Percentiles rank a stretch among this genome's conserved stretches.
These are phyloP conservation scores for Ceratocystis cubensis DNA, from an alignment of 2,329 filamentous ascomycete genomes.

Conservation along the genomic window DNA sequence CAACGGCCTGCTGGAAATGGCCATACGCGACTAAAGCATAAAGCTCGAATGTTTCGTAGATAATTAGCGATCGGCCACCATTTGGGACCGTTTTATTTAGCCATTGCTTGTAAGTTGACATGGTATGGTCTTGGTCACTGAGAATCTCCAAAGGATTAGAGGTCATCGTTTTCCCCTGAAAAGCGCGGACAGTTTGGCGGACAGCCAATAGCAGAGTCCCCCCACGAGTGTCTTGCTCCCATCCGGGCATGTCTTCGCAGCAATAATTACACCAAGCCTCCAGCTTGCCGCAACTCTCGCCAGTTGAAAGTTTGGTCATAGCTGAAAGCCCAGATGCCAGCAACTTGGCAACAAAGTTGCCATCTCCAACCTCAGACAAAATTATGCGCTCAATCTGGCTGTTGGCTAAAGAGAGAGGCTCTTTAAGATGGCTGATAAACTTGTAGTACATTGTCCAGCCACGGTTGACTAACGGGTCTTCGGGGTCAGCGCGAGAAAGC, in stretches of 20 bases:
- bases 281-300: conserved; percentile 55
- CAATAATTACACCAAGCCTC: conserved; percentile 59
- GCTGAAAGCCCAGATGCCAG: conserved; percentile 57
- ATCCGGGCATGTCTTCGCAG: conserved; percentile 61
- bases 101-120: conserved; percentile 47
- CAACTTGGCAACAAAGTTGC: conserved; percentile 59
- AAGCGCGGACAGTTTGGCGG: conserved; percentile 52
- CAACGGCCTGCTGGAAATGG: conserved; percentile 46
- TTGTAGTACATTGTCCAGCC: conserved; percentile 57
- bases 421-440: conserved; percentile 58
- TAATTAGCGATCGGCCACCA: conserved; percentile 49
- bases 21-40: conserved; percentile 51
- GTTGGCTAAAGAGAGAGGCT: conserved; percentile 46
- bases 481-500: conserved; percentile 51
- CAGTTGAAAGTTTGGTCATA: conserved; percentile 55
- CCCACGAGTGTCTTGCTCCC: conserved; percentile 58
- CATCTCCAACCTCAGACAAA: conserved; percentile 52
- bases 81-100: conserved; percentile 40
- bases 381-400: conserved; percentile 51
- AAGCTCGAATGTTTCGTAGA: conserved; percentile 57
- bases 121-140: conserved; percentile 54
- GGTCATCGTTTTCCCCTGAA: conserved; percentile 59
- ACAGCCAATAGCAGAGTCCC: conserved; percentile 55
- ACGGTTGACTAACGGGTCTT: conserved; percentile 45
- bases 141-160: conserved; percentile 44